These are phyloP conservation scores for Neltuma alba DNA, from an alignment of 306 rosid genomes.

Conservation along the genomic window DNA sequence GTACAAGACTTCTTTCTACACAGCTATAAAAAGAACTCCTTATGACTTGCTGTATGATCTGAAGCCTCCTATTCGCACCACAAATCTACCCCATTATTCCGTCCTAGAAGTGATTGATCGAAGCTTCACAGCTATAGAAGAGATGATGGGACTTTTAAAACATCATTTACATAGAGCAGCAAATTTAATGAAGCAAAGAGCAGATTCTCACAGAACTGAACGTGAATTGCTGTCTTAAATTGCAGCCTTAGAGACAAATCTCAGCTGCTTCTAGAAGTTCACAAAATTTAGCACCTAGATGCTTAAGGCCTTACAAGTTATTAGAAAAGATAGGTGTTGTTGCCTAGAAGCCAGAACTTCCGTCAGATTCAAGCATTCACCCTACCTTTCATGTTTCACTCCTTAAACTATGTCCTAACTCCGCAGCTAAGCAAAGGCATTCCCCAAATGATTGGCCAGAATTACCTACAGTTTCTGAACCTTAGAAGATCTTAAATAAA, in stretches of 20 bases:
- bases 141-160: no score
- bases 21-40: no score
- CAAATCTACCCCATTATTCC: no score
- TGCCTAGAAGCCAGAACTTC: no score
- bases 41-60: no score
- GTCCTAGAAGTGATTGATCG: no score
- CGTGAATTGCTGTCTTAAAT: neutral
- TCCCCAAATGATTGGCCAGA: no score
- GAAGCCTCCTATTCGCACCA: no score
- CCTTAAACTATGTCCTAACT: neutral
- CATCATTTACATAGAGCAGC: neutral
- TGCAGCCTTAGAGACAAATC: neutral
- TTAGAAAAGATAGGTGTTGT: neutral
- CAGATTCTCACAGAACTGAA: neutral
- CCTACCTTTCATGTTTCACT: neutral
- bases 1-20: no score
- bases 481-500: no score
- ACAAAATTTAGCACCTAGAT: neutral
- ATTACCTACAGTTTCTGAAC: no score
- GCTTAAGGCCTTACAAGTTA: neutral
- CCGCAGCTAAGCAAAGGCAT: neutral
- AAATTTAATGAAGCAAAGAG: neutral
- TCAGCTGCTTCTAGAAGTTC: neutral
- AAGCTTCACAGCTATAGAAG: no score
- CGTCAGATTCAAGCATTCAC: neutral